Base-by-base conservation (phyloP, 441 rosid genomes). In the Metrosideros polymorpha region DNA sequence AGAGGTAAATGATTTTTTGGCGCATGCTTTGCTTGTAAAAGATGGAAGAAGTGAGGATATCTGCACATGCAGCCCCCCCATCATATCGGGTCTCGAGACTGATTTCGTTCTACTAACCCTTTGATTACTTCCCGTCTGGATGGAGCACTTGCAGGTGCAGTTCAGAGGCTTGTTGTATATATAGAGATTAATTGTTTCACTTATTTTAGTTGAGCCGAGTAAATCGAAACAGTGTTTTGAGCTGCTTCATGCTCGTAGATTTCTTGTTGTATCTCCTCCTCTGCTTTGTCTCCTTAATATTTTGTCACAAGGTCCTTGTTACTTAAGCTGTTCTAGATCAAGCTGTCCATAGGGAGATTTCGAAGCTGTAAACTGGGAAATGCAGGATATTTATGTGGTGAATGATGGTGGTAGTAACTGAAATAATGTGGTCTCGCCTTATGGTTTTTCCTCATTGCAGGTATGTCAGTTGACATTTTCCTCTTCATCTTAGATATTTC, bases 111-210 rank as follows among this genome's bases (percentile, higher is more conserved):
- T 66, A 85, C 92, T 91, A 91, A 92, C 91, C 86, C 75, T 84
- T 85, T 87, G 89, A 88, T 89, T 54, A 85, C 76, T 86, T 56
- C 89, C 55, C 52, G 66, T 88, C 92, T 85, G 91, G 90, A 83
- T 88, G 66, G 52, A 85, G 84, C 86, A 51, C 89, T 55, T 55
- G 88, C 85, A 52, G 90, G 88, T 89, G 89, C 84, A 82, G 90
- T 92, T 90, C 89, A 71, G 94, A 88, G 93, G 87, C 88, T 84
- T 87, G 86, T 88, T 93, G 94, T 95, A 94, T 89, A 94, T 93
- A 94, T 87, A 88, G 91, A 87, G 94, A 91, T 52, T 86, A 85
- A 89, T 92, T 94, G 89, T 91, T 91, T 89, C 82, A 79, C 61
- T 88, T 93, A 39, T 82, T 87, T 87, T 90, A 61, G 92, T 92